Evolutionary conservation across 495 filamentous ascomycete species (phyloP), one percentile per base, ranked within the genome.

Genomic region (Penicillium pulvis): DNA sequence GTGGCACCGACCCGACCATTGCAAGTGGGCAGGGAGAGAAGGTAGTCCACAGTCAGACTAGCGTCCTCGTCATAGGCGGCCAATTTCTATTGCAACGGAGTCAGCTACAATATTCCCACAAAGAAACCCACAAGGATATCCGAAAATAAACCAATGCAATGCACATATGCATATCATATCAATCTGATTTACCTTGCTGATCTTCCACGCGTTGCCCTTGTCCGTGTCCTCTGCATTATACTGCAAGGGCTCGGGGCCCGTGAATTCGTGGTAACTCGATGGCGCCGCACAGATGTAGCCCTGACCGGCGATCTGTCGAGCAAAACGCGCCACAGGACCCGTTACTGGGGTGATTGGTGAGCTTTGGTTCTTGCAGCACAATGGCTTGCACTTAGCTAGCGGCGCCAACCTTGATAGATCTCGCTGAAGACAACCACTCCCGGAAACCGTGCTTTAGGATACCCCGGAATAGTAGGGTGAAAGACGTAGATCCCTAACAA

Each of bases 281-380:
- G 93, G 92, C 1, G 92, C 93, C 5, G 87, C 93, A 56, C 91
- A 91, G 59, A 98, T 96, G 71, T 96, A 98, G 52, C 93, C 93
- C 67, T 96, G 91, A 4, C 92, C 87, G 26, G 91, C 91, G 51
- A 98, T 96, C 69, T 96, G 92, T 55, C 93, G 86, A 26, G 91
- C 92, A 65, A 98, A 96, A 45, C 93, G 87, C 42, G 88, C 83
- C 19, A 98, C 93, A 3, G 93, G 93, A 0, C 93, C 93, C 57
- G 93, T 97, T 14, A 97, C 93, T 96, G 51, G 57, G n/a, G 14
- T 17, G 23, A 36, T 35, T 45, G 4, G 16, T 36, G 31, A 12
- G 35, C 43, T 36, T 20, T 20, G 20, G 48, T 39, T 8, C 14
- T 6, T 10, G 10, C 33, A 19, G 28, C 33, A 12, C 6, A 46